phyloP scores from a whole-genome alignment of 176 grass and related monocot species.

The Oryza meridionalis region DNA sequence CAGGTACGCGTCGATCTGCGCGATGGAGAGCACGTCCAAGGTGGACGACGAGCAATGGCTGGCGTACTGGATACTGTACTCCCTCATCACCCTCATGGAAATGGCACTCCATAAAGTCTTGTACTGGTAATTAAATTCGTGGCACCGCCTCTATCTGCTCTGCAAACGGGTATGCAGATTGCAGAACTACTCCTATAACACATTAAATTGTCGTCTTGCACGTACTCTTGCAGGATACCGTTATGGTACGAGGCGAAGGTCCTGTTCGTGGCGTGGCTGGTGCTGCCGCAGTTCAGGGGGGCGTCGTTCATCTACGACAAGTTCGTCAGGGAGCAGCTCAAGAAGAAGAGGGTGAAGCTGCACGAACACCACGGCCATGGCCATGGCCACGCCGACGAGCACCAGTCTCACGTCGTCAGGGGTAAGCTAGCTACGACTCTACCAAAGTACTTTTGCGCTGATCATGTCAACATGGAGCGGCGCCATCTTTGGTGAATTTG shows the following conservation, averaged over 20 bases:
- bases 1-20: slow-evolving; percentile 77
- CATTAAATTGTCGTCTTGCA: not conserved
- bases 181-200: not conserved
- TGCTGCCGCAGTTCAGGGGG: slow-evolving; percentile 81
- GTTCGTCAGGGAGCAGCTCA: slow-evolving; percentile 68
- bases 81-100: slow-evolving; percentile 69
- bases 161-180: not conserved
- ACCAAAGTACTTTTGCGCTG: not conserved
- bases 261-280: slow-evolving; percentile 70
- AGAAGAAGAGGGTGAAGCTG: slow-evolving; percentile 49
- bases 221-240: slow-evolving; percentile 56
- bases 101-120: slow-evolving; percentile 60
- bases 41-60: slow-evolving; percentile 79
- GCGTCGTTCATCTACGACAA: slow-evolving; percentile 75
- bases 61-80: slow-evolving; percentile 85
- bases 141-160: not conserved
- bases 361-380: slow-evolving; percentile 33
- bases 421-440: not conserved
- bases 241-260: slow-evolving; percentile 67
- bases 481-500: not conserved
- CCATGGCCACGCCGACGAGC: slow-evolving; percentile 3
- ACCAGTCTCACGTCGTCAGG: not conserved
- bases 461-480: not conserved
- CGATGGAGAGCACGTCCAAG: slow-evolving; percentile 70
- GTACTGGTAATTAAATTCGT: slow-evolving; percentile 50